Conservation (phyloP, 164 flowering plant species). For the Buxus sempervirens region DNA sequence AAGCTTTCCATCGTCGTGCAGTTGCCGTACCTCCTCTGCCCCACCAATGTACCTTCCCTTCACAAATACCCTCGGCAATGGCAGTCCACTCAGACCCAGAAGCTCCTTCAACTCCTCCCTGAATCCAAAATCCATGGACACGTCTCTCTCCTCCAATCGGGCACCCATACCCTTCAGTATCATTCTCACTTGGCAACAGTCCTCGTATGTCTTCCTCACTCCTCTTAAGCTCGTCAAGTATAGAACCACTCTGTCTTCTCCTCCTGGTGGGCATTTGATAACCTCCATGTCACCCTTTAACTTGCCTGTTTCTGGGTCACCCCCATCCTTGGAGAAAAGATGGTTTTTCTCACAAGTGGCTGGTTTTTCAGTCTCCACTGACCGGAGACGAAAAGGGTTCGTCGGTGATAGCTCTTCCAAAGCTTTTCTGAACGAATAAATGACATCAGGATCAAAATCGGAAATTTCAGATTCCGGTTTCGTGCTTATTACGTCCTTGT, state of each 20-base stretch:
- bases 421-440: slow-evolving; percentile 53
- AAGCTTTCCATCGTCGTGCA: slow-evolving; percentile 80
- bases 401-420: slow-evolving; percentile 44
- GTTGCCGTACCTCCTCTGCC: slow-evolving; percentile 55
- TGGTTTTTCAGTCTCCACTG: slow-evolving; percentile 11
- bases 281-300: no score
- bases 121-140: slow-evolving; percentile 83
- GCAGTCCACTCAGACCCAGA: slow-evolving; percentile 26
- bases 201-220: slow-evolving; percentile 88
- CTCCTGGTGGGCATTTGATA: slow-evolving; percentile 19
- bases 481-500: slow-evolving; percentile 14
- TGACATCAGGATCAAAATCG: slow-evolving; percentile 62
- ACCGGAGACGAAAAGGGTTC: slow-evolving; percentile 28
- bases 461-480: slow-evolving; percentile 9
- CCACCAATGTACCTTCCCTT: slow-evolving; percentile 70
- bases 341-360: not conserved
- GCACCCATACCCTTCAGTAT: slow-evolving; percentile 58
- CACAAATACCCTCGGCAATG: slow-evolving; percentile 68
- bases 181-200: slow-evolving; percentile 62
- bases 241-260: slow-evolving; percentile 51
- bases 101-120: slow-evolving; percentile 69
- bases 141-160: slow-evolving; percentile 82
- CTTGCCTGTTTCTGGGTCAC: no score
- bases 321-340: no score
- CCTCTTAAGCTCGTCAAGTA: slow-evolving; percentile 91